These are phyloP conservation scores for Rhizoctonia solani DNA, from an alignment of 1,284 basidiomycete species.

Conservation along the genomic window DNA sequence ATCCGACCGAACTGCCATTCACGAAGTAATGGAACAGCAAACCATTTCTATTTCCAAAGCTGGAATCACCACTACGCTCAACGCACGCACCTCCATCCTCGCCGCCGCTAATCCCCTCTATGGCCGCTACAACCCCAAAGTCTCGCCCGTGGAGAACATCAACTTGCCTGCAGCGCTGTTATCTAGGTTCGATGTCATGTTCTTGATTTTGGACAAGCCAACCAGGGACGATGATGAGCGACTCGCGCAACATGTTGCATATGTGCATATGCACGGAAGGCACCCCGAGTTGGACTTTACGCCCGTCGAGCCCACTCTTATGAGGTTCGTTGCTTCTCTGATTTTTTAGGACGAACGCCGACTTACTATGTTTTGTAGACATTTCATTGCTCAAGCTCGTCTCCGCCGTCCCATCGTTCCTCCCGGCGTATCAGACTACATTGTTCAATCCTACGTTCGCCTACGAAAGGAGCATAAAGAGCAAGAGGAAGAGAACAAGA, in stretches of 20 bases:
- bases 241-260: constrained; percentile 95
- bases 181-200: constrained; percentile 95
- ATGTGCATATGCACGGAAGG: constrained; percentile 94
- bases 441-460: constrained; percentile 94
- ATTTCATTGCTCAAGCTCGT: constrained; percentile 96
- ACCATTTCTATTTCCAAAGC: constrained; percentile 99
- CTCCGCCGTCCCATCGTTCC: constrained; percentile 87
- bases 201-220: constrained; percentile 97
- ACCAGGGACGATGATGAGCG: constrained; percentile 93
- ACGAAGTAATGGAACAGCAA: constrained; percentile 99
- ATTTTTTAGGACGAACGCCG: neutral
- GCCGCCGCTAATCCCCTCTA: constrained; percentile 98
- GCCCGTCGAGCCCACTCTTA: constrained; percentile 81
- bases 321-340: constrained; percentile 76
- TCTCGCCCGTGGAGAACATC: constrained; percentile 99
- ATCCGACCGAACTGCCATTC: constrained; percentile 94
- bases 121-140: constrained; percentile 96
- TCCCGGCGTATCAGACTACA: constrained; percentile 84
- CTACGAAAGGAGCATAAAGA: constrained; percentile 92
- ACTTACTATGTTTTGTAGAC: constrained; percentile 53
- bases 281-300: constrained; percentile 85
- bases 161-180: constrained; percentile 96
- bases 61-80: constrained; percentile 97
- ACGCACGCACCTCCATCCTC: constrained; percentile 97
- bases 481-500: constrained; percentile 86